A percentile compares a stretch with the other conserved stretches of the same genome.
Conservation (phyloP, 2,329 filamentous ascomycete genomes). For the Blastomyces parvus region DNA sequence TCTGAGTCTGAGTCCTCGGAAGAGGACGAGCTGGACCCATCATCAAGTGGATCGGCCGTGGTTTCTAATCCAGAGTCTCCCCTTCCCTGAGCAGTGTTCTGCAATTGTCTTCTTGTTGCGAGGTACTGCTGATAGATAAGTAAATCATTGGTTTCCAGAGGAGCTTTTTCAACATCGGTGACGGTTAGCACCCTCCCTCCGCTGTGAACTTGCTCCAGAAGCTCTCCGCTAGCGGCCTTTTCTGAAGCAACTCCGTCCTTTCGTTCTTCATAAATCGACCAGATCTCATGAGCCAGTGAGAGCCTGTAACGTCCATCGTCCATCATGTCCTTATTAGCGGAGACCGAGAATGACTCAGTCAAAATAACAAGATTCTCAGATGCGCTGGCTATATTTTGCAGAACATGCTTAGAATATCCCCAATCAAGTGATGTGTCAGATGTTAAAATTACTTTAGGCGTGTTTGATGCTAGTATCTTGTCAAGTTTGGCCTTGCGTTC, state of each 20-base stretch:
- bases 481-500: constrained; percentile 74
- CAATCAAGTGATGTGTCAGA: constrained; percentile 86
- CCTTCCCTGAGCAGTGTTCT: constrained; percentile 65
- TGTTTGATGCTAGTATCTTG: constrained; percentile 49
- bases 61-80: constrained; percentile 63
- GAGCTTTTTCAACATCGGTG: constrained; percentile 51
- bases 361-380: constrained; percentile 75
- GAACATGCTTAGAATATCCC: constrained; percentile 80
- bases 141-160: constrained; percentile 66
- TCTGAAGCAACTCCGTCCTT: constrained; percentile 55
- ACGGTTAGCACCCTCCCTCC: constrained; percentile 55
- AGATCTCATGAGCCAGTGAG: constrained; percentile 64
- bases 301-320: constrained; percentile 28
- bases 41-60: constrained; percentile 60
- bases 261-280: constrained; percentile 67
- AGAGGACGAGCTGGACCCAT: constrained; percentile 74
- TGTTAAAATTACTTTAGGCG: constrained; percentile 69
- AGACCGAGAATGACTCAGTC: constrained; percentile 54
- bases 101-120: constrained; percentile 75
- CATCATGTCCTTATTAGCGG: constrained; percentile 18
- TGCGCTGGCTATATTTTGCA: constrained; percentile 65
- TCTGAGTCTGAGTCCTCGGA: constrained; percentile 84
- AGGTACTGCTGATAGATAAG: constrained; percentile 84
- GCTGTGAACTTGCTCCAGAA: constrained; percentile 57
- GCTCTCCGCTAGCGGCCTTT: constrained; percentile 45